Base-by-base conservation (phyloP, 345 rosid species). In the Heritiera fomes region DNA sequence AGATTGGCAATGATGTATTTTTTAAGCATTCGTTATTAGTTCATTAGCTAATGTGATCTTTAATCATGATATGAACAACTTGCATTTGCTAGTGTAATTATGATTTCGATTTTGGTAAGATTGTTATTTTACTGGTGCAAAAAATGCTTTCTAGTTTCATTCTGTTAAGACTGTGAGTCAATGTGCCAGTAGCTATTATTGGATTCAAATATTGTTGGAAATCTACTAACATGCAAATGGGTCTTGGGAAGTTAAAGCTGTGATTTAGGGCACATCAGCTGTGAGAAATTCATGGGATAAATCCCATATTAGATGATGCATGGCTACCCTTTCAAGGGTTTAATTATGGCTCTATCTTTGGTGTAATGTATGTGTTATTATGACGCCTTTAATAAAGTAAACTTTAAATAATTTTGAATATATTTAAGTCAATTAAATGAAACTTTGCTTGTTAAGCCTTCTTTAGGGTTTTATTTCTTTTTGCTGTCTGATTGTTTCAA, bases 61-160 rank as follows among this genome's bases (percentile, higher is more conserved):
- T 68, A 46, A 68, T 69, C 34, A 69, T 47, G 56, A 69, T 69
- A 13, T 28, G 56, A 43, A 69, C 40, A 69, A 69, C 56, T 69
- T 46, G 53, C 47, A 14, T 23, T 69, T 46, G 5, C 12, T 46
- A 46, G 56, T 28, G 40, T 7, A 13, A 30, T 68, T 68, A 45
- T 23, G 73, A 69, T 46, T 13, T 46, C 6, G 17, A 10, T 23
- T 65, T 69, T 46, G 55, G 73, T 23, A 20, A 69, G 73, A 69
- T 69, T 46, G 40, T 23, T 69, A 47, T 46, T 69, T 58, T 47
- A 46, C n/a, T 65, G 30, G 40, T 46, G 18, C 38, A 9, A 20
- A 9, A 20, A 23, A 23, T 0, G 12, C 50, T 20, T 69, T 47
- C 56, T 69, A 47, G 56, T 12, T 69, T 69, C 9, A 3, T 12